Evolutionary conservation across 768 basidiomycete genomes (phyloP).

Genomic region (Trametes cingulata): DNA sequence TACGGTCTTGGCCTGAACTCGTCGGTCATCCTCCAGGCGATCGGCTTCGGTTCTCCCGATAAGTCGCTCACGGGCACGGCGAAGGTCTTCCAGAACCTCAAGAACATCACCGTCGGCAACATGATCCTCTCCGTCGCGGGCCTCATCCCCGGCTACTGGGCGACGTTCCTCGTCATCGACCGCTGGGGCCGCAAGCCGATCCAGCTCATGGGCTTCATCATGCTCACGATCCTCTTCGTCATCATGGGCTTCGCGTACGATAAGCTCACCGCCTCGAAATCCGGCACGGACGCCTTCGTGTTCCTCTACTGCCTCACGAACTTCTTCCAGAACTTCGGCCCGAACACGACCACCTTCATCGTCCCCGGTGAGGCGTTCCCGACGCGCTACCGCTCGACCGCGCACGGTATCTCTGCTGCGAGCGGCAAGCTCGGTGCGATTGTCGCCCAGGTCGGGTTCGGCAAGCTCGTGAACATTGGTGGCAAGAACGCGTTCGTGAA

Average conservation of each 20-base stretch:
- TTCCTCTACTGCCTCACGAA: slow-evolving; percentile 86
- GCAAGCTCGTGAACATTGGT: slow-evolving; percentile 65
- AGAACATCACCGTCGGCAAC: slow-evolving; percentile 73
- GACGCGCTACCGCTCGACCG: slow-evolving; percentile 85
- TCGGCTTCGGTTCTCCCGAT: slow-evolving; percentile 63
- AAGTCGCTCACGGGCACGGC: slow-evolving; percentile 33
- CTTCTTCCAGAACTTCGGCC: slow-evolving; percentile 90
- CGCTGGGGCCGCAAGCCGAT: slow-evolving; percentile 76
- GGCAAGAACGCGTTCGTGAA: slow-evolving; percentile 61
- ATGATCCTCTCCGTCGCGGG: slow-evolving; percentile 75
- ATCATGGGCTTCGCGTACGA: slow-evolving; percentile 62
- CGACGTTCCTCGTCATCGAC: slow-evolving; percentile 66
- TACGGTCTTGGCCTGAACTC: slow-evolving; percentile 89
- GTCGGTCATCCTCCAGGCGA: slow-evolving; percentile 69
- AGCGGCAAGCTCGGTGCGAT: slow-evolving; percentile 84
- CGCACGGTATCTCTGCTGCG: slow-evolving; percentile 83
- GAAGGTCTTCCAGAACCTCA: slow-evolving; percentile 56
- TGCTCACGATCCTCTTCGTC: slow-evolving; percentile 35
- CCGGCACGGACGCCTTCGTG: slow-evolving; percentile 61
- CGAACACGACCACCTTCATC: slow-evolving; percentile 78
- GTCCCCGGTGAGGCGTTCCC: slow-evolving; percentile 85
- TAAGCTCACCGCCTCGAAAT: slow-evolving; percentile 46
- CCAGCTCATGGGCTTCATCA: slow-evolving; percentile 39
- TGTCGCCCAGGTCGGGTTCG: slow-evolving; percentile 77
- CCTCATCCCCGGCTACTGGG: slow-evolving; percentile 81